A percentile compares a stretch with the other conserved stretches of the same genome.
phyloP scores from a whole-genome alignment of 495 filamentous ascomycete species.

The Bathelium albidoporum region DNA sequence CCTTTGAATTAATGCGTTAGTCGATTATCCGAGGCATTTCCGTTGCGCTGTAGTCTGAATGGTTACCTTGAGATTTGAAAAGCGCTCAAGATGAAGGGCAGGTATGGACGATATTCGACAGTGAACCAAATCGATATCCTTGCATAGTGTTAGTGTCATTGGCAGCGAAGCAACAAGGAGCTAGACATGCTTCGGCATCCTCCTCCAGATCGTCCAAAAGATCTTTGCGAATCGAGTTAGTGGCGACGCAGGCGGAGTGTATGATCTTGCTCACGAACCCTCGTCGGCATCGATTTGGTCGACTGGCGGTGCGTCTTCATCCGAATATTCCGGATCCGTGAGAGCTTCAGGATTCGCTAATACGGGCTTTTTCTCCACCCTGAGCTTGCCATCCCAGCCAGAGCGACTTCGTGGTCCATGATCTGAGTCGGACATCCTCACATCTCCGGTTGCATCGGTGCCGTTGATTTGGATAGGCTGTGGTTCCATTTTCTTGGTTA shows the following conservation, averaged over 20 bases:
- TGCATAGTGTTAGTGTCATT: not conserved
- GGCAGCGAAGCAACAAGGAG: not conserved
- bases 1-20: constrained; percentile 33
- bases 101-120: constrained; percentile 71
- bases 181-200: constrained; percentile 43
- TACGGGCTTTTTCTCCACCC: constrained; percentile 55
- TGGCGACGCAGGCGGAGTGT: not conserved
- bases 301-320: constrained; percentile 65
- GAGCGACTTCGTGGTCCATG: constrained; percentile 15
- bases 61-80: constrained; percentile 55
- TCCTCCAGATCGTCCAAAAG: constrained; percentile 54
- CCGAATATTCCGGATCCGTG: constrained; percentile 75
- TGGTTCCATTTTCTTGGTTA: no score
- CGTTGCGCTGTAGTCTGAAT: not conserved
- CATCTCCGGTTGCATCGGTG: not conserved
- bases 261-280: constrained; percentile 38
- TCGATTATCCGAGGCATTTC: not conserved
- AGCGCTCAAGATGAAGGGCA: constrained; percentile 69
- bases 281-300: constrained; percentile 76
- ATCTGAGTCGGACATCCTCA: not conserved
- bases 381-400: constrained; percentile 89
- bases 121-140: constrained; percentile 83
- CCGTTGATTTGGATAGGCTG: not conserved
- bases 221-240: constrained; percentile 36
- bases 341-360: constrained; percentile 65